A percentile compares a stretch with the other conserved stretches of the same genome.
These are phyloP conservation scores for Cruciata laevipes DNA, from an alignment of 257 asterid genomes.

Conservation along the genomic window DNA sequence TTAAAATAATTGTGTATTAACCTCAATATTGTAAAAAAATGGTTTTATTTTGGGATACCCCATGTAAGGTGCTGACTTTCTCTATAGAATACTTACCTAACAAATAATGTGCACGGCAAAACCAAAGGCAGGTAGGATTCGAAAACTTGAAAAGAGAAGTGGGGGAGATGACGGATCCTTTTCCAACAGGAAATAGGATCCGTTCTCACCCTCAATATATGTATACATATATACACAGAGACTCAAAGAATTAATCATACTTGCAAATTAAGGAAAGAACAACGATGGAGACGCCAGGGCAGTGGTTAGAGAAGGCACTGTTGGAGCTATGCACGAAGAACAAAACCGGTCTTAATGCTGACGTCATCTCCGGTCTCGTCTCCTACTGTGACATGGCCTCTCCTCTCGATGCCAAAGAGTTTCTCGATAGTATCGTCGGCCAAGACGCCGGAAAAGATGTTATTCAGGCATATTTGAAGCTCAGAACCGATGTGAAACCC, in stretches of 20 bases:
- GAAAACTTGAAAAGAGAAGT: too few relatives aligned
- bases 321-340: constrained; percentile 51
- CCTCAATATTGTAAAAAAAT: too few relatives aligned
- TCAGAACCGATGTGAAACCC: constrained; percentile 54
- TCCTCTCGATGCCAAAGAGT: constrained; percentile 89
- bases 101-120: too few relatives aligned
- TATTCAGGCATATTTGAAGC: constrained; percentile 65
- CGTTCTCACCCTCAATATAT: too few relatives aligned
- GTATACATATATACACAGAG: too few relatives aligned
- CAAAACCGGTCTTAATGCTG: constrained; percentile 59
- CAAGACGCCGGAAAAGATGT: constrained; percentile 70
- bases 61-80: too few relatives aligned
- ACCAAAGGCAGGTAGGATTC: too few relatives aligned
- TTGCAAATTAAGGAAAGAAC: constrained; percentile 42
- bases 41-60: too few relatives aligned
- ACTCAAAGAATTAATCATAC: not conserved
- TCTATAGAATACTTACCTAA: too few relatives aligned
- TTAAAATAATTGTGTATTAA: too few relatives aligned
- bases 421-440: constrained; percentile 84
- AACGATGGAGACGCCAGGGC: constrained; percentile 66
- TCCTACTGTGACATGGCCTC: constrained; percentile 90
- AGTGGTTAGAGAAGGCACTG: constrained; percentile 73
- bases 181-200: too few relatives aligned
- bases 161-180: too few relatives aligned
- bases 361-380: constrained; percentile 85